phyloP scores from a whole-genome alignment of 495 filamentous ascomycete genomes.

The Diplogelasinospora grovesii region DNA sequence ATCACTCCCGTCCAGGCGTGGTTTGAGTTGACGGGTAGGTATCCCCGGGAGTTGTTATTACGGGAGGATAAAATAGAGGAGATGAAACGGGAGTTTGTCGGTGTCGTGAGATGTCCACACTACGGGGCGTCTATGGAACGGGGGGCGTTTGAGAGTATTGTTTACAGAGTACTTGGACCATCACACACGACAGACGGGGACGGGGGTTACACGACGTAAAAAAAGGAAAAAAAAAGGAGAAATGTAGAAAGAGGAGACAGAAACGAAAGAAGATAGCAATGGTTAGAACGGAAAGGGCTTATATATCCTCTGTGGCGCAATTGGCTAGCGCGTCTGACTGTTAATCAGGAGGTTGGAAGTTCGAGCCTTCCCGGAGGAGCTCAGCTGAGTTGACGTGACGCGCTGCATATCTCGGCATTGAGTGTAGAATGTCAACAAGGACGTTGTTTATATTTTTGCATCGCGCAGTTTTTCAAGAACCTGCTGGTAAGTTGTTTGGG shows the following conservation, averaged over 20 bases:
- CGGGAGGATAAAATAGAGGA: conserved; percentile 14
- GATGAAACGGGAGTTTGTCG: conserved; percentile 28
- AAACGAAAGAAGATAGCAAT: no score
- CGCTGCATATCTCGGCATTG: no score
- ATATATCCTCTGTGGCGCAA: conserved; percentile 3
- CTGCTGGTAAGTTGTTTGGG: no score
- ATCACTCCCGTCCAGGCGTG: conserved; percentile 47
- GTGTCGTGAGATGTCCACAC: conserved; percentile 29
- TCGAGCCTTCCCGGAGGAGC: conserved; percentile 1
- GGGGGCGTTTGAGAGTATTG: conserved; percentile 32
- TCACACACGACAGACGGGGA: background rate
- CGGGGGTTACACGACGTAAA: no score
- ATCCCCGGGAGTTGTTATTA: conserved; percentile 17
- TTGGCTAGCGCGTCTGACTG: conserved; percentile 2
- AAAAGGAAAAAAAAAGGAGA: background rate
- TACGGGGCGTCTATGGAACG: conserved; percentile 40
- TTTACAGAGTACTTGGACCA: conserved; percentile 18
- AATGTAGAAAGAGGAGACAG: no score
- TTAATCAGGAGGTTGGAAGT: conserved; percentile 1
- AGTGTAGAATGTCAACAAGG: no score
- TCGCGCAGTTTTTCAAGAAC: no score
- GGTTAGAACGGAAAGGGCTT: no score
- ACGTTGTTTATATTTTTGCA: no score
- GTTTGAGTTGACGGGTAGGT: conserved; percentile 37
- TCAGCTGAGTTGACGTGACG: no score